Conservation (phyloP, 2,329 filamentous ascomycete species). For the Escovopsis sp. region DNA sequence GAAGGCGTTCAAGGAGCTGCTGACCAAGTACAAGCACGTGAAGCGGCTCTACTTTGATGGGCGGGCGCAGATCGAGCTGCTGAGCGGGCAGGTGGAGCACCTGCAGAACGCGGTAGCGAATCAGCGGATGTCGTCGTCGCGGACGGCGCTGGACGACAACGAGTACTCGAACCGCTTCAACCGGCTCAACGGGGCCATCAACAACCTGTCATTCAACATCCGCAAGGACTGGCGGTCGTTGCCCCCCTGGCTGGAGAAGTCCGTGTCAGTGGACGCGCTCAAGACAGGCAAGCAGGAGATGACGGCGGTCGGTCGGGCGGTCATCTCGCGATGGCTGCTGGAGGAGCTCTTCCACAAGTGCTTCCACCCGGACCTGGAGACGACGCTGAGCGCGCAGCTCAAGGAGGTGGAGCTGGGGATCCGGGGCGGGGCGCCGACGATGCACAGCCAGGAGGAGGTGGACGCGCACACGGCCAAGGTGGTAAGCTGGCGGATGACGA, state of each 20-base stretch:
- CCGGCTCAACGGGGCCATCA: constrained; percentile 82
- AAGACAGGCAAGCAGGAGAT: constrained; percentile 90
- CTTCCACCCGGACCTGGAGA: constrained; percentile 81
- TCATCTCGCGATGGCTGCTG: constrained; percentile 78
- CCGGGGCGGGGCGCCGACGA: constrained; percentile 56
- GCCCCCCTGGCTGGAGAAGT: constrained; percentile 63
- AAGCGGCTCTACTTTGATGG: constrained; percentile 97
- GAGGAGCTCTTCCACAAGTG: constrained; percentile 83
- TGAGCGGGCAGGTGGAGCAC: constrained; percentile 77
- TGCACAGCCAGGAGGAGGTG: constrained; percentile 70
- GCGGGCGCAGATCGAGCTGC: constrained; percentile 78
- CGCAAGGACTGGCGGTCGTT: constrained; percentile 83
- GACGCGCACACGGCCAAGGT: constrained; percentile 79
- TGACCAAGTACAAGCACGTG: constrained; percentile 93
- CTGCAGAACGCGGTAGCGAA: constrained; percentile 96
- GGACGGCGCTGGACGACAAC: constrained; percentile 86
- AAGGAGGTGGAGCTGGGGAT: constrained; percentile 84
- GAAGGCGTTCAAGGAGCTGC: constrained; percentile 41
- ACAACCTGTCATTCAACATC: constrained; percentile 89
- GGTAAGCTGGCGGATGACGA: constrained; percentile 84
- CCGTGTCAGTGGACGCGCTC: constrained; percentile 73
- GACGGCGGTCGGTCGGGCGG: constrained; percentile 82
- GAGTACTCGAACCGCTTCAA: constrained; percentile 85
- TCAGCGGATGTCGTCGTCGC: constrained; percentile 85
- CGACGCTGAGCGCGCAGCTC: constrained; percentile 57